Percentiles rank a stretch among this genome's conserved stretches.
Conservation (phyloP, 2,329 filamentous ascomycete species). For the Tolypocladium sp. region DNA sequence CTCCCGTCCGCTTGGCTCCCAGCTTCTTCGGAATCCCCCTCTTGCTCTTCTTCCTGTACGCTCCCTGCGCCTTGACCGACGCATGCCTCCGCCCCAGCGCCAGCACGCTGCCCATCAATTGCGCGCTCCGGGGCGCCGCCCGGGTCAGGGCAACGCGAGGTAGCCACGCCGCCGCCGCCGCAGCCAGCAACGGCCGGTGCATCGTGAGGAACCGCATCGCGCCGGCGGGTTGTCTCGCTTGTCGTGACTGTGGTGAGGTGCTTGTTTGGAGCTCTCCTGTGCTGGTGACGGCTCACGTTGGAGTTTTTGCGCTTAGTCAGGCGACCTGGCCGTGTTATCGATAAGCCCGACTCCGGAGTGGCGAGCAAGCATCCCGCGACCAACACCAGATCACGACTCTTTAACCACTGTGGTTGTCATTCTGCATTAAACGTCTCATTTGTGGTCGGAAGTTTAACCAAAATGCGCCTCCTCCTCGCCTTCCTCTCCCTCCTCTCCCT, state of each 20-base stretch:
- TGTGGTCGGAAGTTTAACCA: slow-evolving; percentile 1
- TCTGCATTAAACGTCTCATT: background rate
- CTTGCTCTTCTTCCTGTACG: slow-evolving; percentile 55
- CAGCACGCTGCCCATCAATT: slow-evolving; percentile 26
- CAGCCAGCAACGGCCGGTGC: slow-evolving; percentile 36
- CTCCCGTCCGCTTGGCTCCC: slow-evolving; percentile 87
- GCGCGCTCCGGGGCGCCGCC: slow-evolving; percentile 12
- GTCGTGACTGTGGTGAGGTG: slow-evolving; percentile 2
- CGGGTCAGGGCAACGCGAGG: slow-evolving; percentile 10
- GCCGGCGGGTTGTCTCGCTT: slow-evolving; percentile 16
- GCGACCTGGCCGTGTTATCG: background rate
- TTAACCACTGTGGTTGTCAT: background rate
- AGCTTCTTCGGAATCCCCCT: slow-evolving; percentile 68
- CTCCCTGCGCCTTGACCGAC: slow-evolving; percentile 55
- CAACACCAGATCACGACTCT: background rate
- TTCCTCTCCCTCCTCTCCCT: slow-evolving; percentile 52
- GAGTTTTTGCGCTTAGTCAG: slow-evolving; percentile 4
- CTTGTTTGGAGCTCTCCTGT: background rate
- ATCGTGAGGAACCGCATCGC: slow-evolving; percentile 37
- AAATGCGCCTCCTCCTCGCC: slow-evolving; percentile 26
- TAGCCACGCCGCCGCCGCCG: slow-evolving; percentile 21
- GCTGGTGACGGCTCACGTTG: background rate
- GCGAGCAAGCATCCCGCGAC: background rate
- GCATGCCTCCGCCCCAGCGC: slow-evolving; percentile 45
- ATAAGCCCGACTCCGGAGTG: background rate